Conservation (phyloP, 2,329 filamentous ascomycete genomes). For the Trichoderma harzianum region DNA sequence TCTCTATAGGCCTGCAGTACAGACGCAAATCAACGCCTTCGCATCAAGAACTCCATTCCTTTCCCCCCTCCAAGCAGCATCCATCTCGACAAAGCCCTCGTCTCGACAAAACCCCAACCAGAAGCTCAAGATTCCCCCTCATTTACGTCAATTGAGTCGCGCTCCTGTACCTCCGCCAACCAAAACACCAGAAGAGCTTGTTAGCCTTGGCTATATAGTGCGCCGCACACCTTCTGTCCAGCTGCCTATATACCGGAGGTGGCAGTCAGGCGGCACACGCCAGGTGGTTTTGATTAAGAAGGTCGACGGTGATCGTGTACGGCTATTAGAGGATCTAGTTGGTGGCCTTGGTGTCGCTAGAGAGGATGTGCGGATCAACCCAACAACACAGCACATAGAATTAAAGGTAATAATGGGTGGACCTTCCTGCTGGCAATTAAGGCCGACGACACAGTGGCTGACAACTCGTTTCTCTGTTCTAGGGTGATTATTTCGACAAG, state of each 20-base stretch:
- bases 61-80: conserved; percentile 21
- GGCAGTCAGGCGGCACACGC: conserved; percentile 72
- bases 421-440: not conserved
- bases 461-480: not conserved
- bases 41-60: conserved; percentile 21
- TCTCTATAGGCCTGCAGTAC: conserved; percentile 15
- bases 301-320: conserved; percentile 67
- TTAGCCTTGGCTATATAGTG: conserved; percentile 60
- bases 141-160: conserved; percentile 26
- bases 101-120: conserved; percentile 26
- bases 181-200: conserved; percentile 31
- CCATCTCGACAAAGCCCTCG: conserved; percentile 26
- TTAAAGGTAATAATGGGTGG: conserved; percentile 57
- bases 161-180: conserved; percentile 30
- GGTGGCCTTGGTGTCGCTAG: conserved; percentile 54
- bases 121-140: conserved; percentile 28
- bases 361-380: conserved; percentile 52
- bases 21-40: conserved; percentile 2
- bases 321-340: conserved; percentile 62
- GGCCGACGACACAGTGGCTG: not conserved
- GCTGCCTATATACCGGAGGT: conserved; percentile 72
- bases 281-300: conserved; percentile 74
- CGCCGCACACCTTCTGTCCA: conserved; percentile 67
- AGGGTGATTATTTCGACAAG: conserved; percentile 36
- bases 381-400: conserved; percentile 68